These are phyloP conservation scores for Jamesozyma jinghongensis DNA, from an alignment of 805 yeast species.

Conservation along the genomic window DNA sequence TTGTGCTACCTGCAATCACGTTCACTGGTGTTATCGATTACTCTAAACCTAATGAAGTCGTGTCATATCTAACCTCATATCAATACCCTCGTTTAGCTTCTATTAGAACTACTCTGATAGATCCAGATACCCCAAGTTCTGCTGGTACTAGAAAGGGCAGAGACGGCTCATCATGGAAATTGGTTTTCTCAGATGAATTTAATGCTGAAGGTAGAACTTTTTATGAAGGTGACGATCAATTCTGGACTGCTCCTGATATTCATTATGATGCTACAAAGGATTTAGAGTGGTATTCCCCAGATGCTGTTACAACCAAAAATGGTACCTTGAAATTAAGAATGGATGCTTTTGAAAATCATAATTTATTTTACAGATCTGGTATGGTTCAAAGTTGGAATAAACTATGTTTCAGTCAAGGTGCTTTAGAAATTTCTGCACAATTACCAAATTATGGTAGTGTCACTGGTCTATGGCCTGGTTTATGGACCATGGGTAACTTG, in stretches of 20 bases:
- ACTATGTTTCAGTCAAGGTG: conserved; percentile 80
- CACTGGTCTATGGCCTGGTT: conserved; percentile 92
- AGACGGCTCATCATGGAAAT: conserved; percentile 59
- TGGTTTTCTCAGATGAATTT: conserved; percentile 88
- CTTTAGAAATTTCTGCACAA: conserved; percentile 62
- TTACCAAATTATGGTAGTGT: conserved; percentile 73
- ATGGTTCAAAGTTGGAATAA: conserved; percentile 92
- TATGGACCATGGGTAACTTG: conserved; percentile 90
- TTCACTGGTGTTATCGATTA: conserved; percentile 56
- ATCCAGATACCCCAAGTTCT: conserved; percentile 51
- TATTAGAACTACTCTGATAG: conserved; percentile 44
- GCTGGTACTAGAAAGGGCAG: conserved; percentile 43
- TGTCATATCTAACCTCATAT: conserved; percentile 39
- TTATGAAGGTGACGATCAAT: conserved; percentile 85
- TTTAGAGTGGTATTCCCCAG: conserved; percentile 93
- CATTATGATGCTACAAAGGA: conserved; percentile 83
- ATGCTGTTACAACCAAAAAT: conserved; percentile 66
- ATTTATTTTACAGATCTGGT: conserved; percentile 76
- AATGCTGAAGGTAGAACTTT: conserved; percentile 84
- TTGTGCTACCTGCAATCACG: conserved; percentile 76
- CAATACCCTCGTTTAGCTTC: conserved; percentile 44
- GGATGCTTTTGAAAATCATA: conserved; percentile 78
- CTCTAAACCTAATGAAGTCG: conserved; percentile 3
- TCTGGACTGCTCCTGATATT: conserved; percentile 76
- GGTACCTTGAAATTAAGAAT: conserved; percentile 61